Evolutionary conservation across 352 stramenopile genomes (phyloP).

Genomic region (Phytophthora megakarya): DNA sequence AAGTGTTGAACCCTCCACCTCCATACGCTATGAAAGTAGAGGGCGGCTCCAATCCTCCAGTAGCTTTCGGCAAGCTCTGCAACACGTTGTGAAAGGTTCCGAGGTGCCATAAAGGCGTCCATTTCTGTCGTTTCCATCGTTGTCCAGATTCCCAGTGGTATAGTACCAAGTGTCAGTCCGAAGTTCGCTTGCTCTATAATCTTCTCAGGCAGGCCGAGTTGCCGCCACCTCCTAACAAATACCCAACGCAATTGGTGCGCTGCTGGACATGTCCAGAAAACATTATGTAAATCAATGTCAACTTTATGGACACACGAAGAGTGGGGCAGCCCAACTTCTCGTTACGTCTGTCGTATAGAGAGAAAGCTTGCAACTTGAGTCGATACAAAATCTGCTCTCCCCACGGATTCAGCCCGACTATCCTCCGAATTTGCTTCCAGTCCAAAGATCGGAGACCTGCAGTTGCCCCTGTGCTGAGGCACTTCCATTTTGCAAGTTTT

Average conservation of each 20-base stretch:
- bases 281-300: neutral
- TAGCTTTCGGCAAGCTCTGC: too few species aligned
- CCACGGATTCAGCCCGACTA: too few species aligned
- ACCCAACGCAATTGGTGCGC: neutral
- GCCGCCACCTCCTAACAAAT: neutral
- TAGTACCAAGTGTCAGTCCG: neutral
- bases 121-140: too few species aligned
- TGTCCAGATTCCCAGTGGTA: neutral
- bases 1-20: too few species aligned
- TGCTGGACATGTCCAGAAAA: neutral
- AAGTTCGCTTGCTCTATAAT: neutral
- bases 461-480: neutral
- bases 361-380: neutral
- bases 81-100: too few species aligned
- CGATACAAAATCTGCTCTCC: slow-evolving; percentile 1
- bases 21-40: too few species aligned
- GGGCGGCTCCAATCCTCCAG: too few species aligned
- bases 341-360: neutral
- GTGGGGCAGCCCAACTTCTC: neutral
- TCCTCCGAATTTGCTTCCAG: neutral
- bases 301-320: neutral
- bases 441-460: neutral
- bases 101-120: too few species aligned
- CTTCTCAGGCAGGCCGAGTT: neutral
- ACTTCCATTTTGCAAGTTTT: neutral